Percentiles rank a stretch among this genome's conserved stretches.
Evolutionary conservation across 495 filamentous ascomycete genomes (phyloP).

Genomic region (Annulohypoxylon nitens): DNA sequence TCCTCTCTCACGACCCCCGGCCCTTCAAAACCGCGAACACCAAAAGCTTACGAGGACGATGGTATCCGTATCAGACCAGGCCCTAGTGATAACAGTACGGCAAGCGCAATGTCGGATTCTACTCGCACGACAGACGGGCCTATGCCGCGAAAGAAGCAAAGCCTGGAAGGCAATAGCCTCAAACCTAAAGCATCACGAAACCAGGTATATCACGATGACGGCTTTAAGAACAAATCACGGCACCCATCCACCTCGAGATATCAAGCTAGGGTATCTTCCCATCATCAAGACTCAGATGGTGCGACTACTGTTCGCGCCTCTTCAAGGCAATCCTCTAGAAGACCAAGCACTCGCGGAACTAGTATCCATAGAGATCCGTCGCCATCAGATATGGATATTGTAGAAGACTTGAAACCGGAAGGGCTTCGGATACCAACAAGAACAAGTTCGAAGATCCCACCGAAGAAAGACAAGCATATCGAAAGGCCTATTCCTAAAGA

Average conservation of each 20-base stretch:
- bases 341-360: slow-evolving; percentile 41
- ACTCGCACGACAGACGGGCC: slow-evolving; percentile 4
- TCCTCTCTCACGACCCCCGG: slow-evolving; percentile 28
- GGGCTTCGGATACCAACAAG: slow-evolving; percentile 45
- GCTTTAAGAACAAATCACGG: slow-evolving; percentile 44
- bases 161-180: slow-evolving; percentile 12
- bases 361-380: slow-evolving; percentile 50
- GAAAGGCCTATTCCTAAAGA: slow-evolving; percentile 32
- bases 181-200: slow-evolving; percentile 56
- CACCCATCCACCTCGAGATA: slow-evolving; percentile 39
- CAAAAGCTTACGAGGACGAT: slow-evolving; percentile 48
- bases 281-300: slow-evolving; percentile 45
- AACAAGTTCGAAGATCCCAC: slow-evolving; percentile 35
- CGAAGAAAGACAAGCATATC: slow-evolving; percentile 40
- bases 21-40: slow-evolving; percentile 33
- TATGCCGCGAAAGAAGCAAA: slow-evolving; percentile 16
- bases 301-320: slow-evolving; percentile 50
- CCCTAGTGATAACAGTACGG: slow-evolving; percentile 51
- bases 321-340: slow-evolving; percentile 48
- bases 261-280: slow-evolving; percentile 52
- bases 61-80: slow-evolving; percentile 55
- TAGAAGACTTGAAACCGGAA: slow-evolving; percentile 52
- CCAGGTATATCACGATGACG: slow-evolving; percentile 42
- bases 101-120: slow-evolving; percentile 27
- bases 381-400: slow-evolving; percentile 62